phyloP scores from a whole-genome alignment of 2,329 filamentous ascomycete genomes.

The Aspergillus pseudonomiae region DNA sequence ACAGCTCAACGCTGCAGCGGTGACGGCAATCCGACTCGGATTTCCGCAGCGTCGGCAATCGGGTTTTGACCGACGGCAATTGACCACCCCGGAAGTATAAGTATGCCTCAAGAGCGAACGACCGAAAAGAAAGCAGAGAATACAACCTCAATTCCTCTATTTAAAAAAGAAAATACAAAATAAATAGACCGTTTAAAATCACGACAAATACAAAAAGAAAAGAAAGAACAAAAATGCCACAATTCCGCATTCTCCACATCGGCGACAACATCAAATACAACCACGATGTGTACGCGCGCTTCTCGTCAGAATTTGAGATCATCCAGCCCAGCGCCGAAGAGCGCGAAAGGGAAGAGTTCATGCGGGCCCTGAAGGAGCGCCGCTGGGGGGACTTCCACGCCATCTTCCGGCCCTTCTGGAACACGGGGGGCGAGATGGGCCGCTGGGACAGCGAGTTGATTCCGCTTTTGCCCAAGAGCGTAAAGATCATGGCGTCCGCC shows the following conservation, averaged over 20 bases:
- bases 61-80: constrained; percentile 3
- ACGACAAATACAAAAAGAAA: neutral
- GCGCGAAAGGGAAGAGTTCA: constrained; percentile 40
- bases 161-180: neutral
- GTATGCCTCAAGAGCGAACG: neutral
- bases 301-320: constrained; percentile 45
- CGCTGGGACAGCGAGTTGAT: constrained; percentile 65
- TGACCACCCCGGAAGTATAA: neutral
- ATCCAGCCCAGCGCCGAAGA: constrained; percentile 43
- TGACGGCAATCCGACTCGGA: neutral
- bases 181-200: neutral
- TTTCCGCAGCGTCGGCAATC: constrained; percentile 4
- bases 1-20: neutral
- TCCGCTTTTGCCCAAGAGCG: constrained; percentile 54
- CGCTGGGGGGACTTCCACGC: constrained; percentile 48
- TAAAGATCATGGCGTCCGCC: constrained; percentile 62
- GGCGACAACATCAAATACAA: constrained; percentile 55
- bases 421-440: constrained; percentile 67
- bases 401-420: constrained; percentile 64
- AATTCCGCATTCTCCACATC: constrained; percentile 47
- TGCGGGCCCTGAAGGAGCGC: constrained; percentile 44
- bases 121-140: neutral
- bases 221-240: constrained; percentile 19
- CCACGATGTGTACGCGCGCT: constrained; percentile 45
- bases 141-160: neutral